Evolutionary conservation across 345 rosid genomes (phyloP).

Genomic region (Melaleuca alternifolia): DNA sequence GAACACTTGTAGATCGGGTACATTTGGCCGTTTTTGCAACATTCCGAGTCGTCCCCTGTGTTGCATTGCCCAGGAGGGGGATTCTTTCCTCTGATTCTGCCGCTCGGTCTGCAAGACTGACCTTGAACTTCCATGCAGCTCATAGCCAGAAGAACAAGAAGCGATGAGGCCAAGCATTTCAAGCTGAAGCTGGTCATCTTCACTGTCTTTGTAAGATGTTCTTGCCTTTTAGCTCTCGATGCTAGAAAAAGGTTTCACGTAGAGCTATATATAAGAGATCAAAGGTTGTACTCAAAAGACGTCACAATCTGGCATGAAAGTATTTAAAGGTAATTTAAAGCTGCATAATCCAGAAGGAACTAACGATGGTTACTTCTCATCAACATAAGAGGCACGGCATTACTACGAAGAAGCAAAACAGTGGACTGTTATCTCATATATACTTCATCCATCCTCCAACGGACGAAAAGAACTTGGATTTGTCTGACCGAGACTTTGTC

Average conservation of each 20-base stretch:
- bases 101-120: constrained; percentile 13
- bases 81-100: constrained; percentile 12
- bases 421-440: not conserved
- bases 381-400: not conserved
- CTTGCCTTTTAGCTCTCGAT: not conserved
- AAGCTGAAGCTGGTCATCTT: not conserved
- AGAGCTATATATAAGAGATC: not conserved
- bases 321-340: not conserved
- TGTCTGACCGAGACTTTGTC: not conserved
- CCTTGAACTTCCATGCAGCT: not conserved
- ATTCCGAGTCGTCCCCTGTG: constrained; percentile 12
- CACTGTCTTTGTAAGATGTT: not conserved
- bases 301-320: not conserved
- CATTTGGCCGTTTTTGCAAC: constrained; percentile 13
- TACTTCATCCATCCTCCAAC: not conserved
- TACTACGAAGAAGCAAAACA: not conserved
- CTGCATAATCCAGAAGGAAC: not conserved
- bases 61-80: constrained; percentile 19
- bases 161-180: not conserved
- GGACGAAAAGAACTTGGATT: not conserved
- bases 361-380: not conserved
- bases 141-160: not conserved
- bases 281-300: not conserved
- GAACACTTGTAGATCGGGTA: constrained; percentile 5
- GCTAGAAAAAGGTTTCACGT: not conserved